Evolutionary conservation across 495 filamentous ascomycete genomes (phyloP), one percentile per base, ranked within the genome.

Genomic region (Astrothelium macrocarpum): DNA sequence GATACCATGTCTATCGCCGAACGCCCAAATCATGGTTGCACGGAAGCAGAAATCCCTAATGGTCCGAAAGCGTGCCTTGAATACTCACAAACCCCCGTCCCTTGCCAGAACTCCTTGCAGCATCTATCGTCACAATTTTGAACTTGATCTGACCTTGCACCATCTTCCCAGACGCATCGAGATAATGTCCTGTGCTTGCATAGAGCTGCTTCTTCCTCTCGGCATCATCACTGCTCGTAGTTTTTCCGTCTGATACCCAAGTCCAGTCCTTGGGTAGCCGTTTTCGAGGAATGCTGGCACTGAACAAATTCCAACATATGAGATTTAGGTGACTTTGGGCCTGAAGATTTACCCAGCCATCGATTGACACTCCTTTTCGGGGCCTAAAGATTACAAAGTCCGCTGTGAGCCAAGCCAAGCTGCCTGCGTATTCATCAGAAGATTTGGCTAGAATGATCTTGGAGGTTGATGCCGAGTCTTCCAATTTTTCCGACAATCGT

Each of bases 261-360:
- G 77, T 80, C 89, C 89, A 93, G 39, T 77, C 77, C 59, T 75
- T 72, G 9, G 89, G 89, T 23, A 93, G 76, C 63, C 83, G 78
- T 67, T 82, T 82, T 65, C 81, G 76, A 65, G 87, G 83, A 59
- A 93, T 85, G 45, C 81, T 84, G 1, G 87, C 87, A 65, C 85
- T 87, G 79, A 91, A 90, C 20, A 89, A 75, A 72, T 93, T 93
- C 68, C 85, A 84, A 16, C 84, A 86, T 2, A 90, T 78, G 2
- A 90, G 75, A 26, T 87, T 87, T 1, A 93, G 69, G 70, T 90
- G 86, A 10, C 84, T 83, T 63, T 87, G 83, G n/a, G 84, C 87
- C 70, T 88, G 85, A 36, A 90, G 75, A 66, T 87, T 90, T 32
- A 91, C 81, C 72, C 78, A 84, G 14, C 85, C 89, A 60, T 88